A percentile compares a stretch with the other conserved stretches of the same genome.
These are phyloP conservation scores for Penicillium sp. DNA, from an alignment of 2,329 filamentous ascomycete species.

Conservation along the genomic window DNA sequence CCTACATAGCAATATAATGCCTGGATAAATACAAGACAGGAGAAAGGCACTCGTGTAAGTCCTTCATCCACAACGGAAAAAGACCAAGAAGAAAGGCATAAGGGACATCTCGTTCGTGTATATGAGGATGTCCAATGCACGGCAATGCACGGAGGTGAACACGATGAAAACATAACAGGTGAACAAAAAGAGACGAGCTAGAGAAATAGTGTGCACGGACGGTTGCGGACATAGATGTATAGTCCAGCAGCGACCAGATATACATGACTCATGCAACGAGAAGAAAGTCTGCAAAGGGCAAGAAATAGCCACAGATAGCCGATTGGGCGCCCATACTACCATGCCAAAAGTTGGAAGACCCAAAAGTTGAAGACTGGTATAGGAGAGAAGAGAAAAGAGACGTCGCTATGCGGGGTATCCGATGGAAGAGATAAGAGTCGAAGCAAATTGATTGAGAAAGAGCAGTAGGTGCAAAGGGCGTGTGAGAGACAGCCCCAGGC, in stretches of 20 bases:
- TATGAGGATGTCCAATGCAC: conserved; percentile 19
- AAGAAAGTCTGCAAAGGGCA: neutral
- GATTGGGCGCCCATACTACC: conserved; percentile 3
- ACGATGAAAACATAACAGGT: conserved; percentile 1
- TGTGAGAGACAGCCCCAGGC: neutral
- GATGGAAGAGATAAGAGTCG: conserved; percentile 23
- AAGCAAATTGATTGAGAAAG: conserved; percentile 20
- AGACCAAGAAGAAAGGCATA: conserved; percentile 2
- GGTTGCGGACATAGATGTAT: neutral
- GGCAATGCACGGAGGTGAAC: conserved; percentile 10
- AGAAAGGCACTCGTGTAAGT: neutral
- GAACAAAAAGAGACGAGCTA: conserved; percentile 2
- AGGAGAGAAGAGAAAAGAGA: conserved; percentile 9
- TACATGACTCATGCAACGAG: neutral
- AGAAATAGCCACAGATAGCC: neutral
- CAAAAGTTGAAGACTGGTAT: neutral
- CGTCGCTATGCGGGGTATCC: conserved; percentile 35
- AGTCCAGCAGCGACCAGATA: neutral
- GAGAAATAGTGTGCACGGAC: neutral
- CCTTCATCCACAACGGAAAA: neutral
- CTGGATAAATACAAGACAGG: neutral
- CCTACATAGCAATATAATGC: neutral
- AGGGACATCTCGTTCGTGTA: conserved; percentile 22
- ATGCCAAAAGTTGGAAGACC: too few species aligned
- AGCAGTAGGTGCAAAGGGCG: neutral